These are phyloP conservation scores for Ustilago vetiveriae DNA, from an alignment of 1,284 basidiomycete genomes.

Conservation along the genomic window DNA sequence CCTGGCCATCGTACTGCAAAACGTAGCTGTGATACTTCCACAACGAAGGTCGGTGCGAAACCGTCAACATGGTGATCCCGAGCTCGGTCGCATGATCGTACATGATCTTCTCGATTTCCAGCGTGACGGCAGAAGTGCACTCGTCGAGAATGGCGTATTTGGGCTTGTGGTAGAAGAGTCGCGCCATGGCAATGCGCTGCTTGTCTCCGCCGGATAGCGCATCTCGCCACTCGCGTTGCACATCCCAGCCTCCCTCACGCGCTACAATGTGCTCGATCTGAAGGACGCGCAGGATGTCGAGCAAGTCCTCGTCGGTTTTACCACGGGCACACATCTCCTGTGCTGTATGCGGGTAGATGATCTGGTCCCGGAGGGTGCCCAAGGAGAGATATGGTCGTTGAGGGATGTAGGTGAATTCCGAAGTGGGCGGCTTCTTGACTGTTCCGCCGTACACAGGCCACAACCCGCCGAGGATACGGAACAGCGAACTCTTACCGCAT, in stretches of 20 bases:
- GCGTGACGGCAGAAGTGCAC: constrained; percentile 91
- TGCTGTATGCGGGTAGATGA: constrained; percentile 81
- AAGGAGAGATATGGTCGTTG: constrained; percentile 93
- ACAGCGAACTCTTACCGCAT: constrained; percentile 72
- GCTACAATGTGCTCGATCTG: constrained; percentile 89
- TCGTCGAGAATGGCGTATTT: constrained; percentile 98
- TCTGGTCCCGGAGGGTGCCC: constrained; percentile 92
- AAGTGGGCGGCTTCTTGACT: constrained; percentile 89
- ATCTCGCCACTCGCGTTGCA: constrained; percentile 89
- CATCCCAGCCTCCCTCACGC: constrained; percentile 95
- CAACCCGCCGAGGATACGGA: constrained; percentile 92
- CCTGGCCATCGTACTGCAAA: constrained; percentile 73
- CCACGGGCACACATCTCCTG: constrained; percentile 66
- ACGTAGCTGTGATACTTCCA: constrained; percentile 94
- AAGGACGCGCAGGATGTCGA: constrained; percentile 79
- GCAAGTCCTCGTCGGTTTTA: constrained; percentile 76
- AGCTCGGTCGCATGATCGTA: constrained; percentile 86
- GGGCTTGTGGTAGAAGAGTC: constrained; percentile 93
- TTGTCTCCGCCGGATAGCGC: constrained; percentile 81
- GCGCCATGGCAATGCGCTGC: constrained; percentile 90
- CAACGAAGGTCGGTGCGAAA: constrained; percentile 75
- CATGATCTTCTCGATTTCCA: constrained; percentile 91
- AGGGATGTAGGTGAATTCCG: constrained; percentile 92
- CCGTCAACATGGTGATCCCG: constrained; percentile 67
- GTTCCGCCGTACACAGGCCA: constrained; percentile 96